Base-by-base conservation (phyloP, 2,329 filamentous ascomycete species). In the Tolypocladium tundrense region DNA sequence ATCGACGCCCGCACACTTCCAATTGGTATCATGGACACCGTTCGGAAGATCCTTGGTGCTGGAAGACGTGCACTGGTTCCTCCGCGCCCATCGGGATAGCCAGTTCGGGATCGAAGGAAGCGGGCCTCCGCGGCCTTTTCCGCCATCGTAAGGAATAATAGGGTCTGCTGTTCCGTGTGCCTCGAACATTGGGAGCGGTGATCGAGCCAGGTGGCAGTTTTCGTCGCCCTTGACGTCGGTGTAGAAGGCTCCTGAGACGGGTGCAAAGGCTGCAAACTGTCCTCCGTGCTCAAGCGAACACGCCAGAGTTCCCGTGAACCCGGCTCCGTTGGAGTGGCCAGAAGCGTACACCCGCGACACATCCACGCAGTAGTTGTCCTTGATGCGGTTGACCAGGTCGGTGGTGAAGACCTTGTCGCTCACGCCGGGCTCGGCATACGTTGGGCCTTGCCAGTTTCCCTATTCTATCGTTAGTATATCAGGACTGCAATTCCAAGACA, bases 141-240 rank as follows among this genome's bases (percentile, higher is more conserved):
- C 75, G 1, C 79, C 79, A 2, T 64, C 58, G 59, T 80, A 81
- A 0, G 67, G 61, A 40, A 82, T 79, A 0, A 72, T 77, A 3
- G 61, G 68, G 63, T 82, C 80, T 2, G 62, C 69, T 2, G 71
- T 73, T n/a, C 79, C 79, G 63, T 82, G 79, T 56, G 81, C 76
- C 48, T 79, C 75, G 10, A 82, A 65, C 11, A 82, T 69, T 1
- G 79, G 77, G 4, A 80, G 3, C 60, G 65, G 66, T 75, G 79
- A n/a, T 66, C 67, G 52, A 70, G 68, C 3, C 2, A 74, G 70
- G 21, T 71, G 62, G 62, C 72, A 75, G 11, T 68, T 64, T 2
- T 61, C 59, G 4, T 66, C 61, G 14, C 60, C 61, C 35, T 57
- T 41, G 27, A 62, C 61, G n/a, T 74, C 70, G 9, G 70, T 73